These are phyloP conservation scores for Ganoderma boninense DNA, from an alignment of 1,284 basidiomycete genomes.

Conservation along the genomic window DNA sequence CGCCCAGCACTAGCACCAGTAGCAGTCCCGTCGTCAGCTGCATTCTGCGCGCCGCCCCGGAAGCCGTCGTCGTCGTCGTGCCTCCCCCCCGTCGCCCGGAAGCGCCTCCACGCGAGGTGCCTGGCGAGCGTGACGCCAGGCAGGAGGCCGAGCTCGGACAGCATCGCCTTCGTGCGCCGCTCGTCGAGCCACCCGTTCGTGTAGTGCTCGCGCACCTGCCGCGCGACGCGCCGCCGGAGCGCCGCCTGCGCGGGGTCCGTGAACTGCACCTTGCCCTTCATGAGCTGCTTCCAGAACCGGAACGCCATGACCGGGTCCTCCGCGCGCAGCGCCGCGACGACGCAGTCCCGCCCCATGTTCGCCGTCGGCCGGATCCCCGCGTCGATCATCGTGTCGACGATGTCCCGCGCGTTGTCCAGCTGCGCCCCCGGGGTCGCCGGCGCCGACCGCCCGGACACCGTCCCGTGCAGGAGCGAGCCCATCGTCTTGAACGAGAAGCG, in stretches of 20 bases:
- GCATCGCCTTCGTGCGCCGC: conserved; percentile 44
- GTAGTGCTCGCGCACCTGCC: conserved; percentile 43
- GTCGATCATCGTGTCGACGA: conserved; percentile 51
- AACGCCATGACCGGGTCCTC: conserved; percentile 61
- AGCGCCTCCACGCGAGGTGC: conserved; percentile 9
- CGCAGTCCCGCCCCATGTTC: conserved; percentile 59
- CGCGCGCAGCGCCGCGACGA: conserved; percentile 56
- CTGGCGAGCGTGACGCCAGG: conserved; percentile 2
- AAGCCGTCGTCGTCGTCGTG: background rate
- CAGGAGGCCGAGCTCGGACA: conserved; percentile 41
- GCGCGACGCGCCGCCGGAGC: conserved; percentile 51
- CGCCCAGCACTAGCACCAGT: background rate
- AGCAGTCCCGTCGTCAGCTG: background rate
- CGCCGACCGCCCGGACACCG: conserved; percentile 40
- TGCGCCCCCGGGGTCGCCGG: conserved; percentile 39
- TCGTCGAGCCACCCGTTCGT: conserved; percentile 41
- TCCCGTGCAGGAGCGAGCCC: conserved; percentile 56
- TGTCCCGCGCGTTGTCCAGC: conserved; percentile 51
- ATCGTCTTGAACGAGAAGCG: conserved; percentile 57
- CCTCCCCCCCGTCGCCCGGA: conserved; percentile 11
- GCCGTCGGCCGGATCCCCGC: conserved; percentile 49
- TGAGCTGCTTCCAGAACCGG: conserved; percentile 62
- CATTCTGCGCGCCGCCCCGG: background rate
- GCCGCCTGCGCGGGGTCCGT: conserved; percentile 52
- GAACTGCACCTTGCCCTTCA: conserved; percentile 59